Evolutionary conservation across 306 rosid species (phyloP).

Genomic region (Glycine latifolia): DNA sequence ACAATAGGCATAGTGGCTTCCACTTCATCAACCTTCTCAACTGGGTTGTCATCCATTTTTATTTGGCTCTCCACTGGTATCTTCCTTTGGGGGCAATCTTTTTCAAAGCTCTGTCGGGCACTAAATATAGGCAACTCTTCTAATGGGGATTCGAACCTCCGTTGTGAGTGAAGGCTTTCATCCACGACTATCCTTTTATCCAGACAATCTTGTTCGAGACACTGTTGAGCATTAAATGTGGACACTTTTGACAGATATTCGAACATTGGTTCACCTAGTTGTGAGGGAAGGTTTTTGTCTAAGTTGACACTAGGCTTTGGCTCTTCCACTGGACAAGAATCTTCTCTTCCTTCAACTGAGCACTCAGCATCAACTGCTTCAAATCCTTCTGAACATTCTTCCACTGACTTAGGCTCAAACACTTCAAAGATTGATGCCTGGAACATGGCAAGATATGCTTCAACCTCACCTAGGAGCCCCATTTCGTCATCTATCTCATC

Average conservation of each 20-base stretch:
- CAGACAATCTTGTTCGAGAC: not conserved
- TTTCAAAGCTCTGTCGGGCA: not conserved
- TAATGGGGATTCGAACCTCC: not conserved
- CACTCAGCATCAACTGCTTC: slow-evolving; percentile 32
- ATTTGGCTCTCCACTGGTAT: not conserved
- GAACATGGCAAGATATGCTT: slow-evolving; percentile 80
- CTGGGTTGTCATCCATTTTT: not conserved
- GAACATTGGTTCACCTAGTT: not conserved
- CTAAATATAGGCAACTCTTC: not conserved
- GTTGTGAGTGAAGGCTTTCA: not conserved
- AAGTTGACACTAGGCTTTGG: not conserved
- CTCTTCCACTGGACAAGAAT: slow-evolving; percentile 38
- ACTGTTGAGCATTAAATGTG: not conserved
- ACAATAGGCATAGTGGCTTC: slow-evolving; percentile 12
- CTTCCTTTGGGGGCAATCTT: not conserved
- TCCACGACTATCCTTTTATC: not conserved
- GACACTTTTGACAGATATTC: not conserved
- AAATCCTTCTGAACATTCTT: slow-evolving; percentile 46
- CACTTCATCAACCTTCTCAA: slow-evolving; percentile 31
- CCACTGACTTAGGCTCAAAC: slow-evolving; percentile 59
- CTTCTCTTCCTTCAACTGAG: slow-evolving; percentile 33
- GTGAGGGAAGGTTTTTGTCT: slow-evolving; percentile 10
- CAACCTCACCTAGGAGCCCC: slow-evolving; percentile 69
- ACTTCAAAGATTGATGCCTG: slow-evolving; percentile 69
- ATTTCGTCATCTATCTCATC: slow-evolving; percentile 49